Evolutionary conservation across 2,329 filamentous ascomycete genomes (phyloP).

Genomic region (Piedraia hortae): DNA sequence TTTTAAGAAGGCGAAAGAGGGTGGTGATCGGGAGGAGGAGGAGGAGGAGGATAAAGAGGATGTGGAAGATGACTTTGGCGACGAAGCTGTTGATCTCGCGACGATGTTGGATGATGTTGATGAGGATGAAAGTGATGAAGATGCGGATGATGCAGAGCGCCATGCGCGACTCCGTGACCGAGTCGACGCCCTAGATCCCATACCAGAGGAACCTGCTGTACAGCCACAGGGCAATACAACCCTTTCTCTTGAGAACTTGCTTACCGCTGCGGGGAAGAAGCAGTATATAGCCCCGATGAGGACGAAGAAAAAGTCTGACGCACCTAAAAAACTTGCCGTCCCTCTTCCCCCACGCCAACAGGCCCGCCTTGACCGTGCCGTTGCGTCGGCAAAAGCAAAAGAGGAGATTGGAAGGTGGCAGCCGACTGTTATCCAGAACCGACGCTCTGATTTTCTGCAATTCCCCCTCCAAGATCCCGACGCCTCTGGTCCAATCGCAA

Average conservation of each 20-base stretch:
- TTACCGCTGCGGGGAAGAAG: slow-evolving; percentile 42
- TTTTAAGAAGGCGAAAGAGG: slow-evolving; percentile 18
- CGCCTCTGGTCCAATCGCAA: slow-evolving; percentile 29
- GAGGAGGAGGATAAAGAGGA: slow-evolving; percentile 12
- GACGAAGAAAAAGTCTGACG: slow-evolving; percentile 17
- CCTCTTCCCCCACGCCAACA: slow-evolving; percentile 69
- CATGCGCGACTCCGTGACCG: slow-evolving; percentile 29
- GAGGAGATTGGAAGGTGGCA: slow-evolving; percentile 76
- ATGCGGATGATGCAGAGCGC: slow-evolving; percentile 28
- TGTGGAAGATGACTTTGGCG: slow-evolving; percentile 31
- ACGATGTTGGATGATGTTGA: slow-evolving; percentile 33
- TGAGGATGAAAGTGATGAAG: slow-evolving; percentile 21
- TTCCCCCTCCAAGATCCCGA: slow-evolving; percentile 54
- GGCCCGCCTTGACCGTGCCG: slow-evolving; percentile 52
- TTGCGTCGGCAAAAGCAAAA: slow-evolving; percentile 73
- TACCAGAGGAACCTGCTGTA: slow-evolving; percentile 15
- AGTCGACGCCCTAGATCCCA: slow-evolving; percentile 22
- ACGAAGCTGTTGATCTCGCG: slow-evolving; percentile 34
- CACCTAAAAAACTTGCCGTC: slow-evolving; percentile 30
- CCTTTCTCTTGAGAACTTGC: slow-evolving; percentile 47
- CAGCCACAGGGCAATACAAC: slow-evolving; percentile 18
- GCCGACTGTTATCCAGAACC: slow-evolving; percentile 83
- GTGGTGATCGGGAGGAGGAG: slow-evolving; percentile 9
- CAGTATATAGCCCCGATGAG: slow-evolving; percentile 27
- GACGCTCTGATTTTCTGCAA: slow-evolving; percentile 63